Conservation (phyloP, 176 grass and related monocot species). For the sorghum (Sorghum bicolor) region Sorghum_bicolor_NCBIv3 NC_012877.2:60220501-60221000, state of each 20-base stretch:
- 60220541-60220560: slow-evolving; percentile 96
- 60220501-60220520: slow-evolving; percentile 52
- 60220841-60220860: neutral
- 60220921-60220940: no score
- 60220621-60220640: slow-evolving; percentile 40
- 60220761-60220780: slow-evolving; percentile 30
- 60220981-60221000: no score
- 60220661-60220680: slow-evolving; percentile 61
- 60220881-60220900: no score
- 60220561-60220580: slow-evolving; percentile 78
- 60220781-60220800: slow-evolving; percentile 17
- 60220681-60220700: slow-evolving; percentile 20
- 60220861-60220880: no score
- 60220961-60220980: no score
- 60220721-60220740: slow-evolving; percentile 35
- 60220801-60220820: slow-evolving; percentile 32
- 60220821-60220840: slow-evolving; percentile 26
- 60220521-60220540: slow-evolving; percentile 71
- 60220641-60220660: slow-evolving; percentile 55
- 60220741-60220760: neutral
- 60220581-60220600: slow-evolving; percentile 27
- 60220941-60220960: no score
- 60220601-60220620: slow-evolving; percentile 35
- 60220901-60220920: slow-evolving; percentile 36
- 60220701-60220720: slow-evolving; percentile 26